Base-by-base conservation (phyloP, 129 eudicot genomes). In the Helianthus tuberosus region DNA sequence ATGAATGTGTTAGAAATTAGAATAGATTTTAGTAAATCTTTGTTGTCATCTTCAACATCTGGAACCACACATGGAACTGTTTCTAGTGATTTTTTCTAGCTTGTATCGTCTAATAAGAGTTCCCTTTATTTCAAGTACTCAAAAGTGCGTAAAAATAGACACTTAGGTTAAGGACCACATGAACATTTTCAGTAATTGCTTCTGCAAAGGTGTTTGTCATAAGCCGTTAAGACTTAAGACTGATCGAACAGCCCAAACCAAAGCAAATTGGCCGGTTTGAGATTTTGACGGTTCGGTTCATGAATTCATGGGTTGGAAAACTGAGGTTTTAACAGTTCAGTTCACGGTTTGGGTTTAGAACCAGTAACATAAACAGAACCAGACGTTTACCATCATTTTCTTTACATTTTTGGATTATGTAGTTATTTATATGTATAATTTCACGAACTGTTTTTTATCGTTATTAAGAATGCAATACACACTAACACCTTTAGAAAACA, bases 51-150 rank as follows among this genome's bases (percentile, higher is more conserved):
- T 73, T 63, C 80, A 17, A 36, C 64, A 23, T 85, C 92, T 29
- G 96, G 87, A 36, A 83, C 66, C 75, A 89, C 96, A 12, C 8
- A 75, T 1, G 89, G 97, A 68, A 81, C 59, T 53, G 69, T 66
- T 49, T 89, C 72, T 35, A 92, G 84, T 72, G 89, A 71, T 52
- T 78, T 66, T 68, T 66, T 11, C 72, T 83, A 89, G 53, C 89
- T 86, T n/a, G 69, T 36, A 47, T 86, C 79, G 23, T 59, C 57
- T 44, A 70, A 81, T 11, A 92, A 80, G 38, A 51, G 57, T 38
- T 85, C 62, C 52, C 74, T 86, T 71, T 74, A 83, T 76, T 89
- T 79, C 81, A 71, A 57, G 62, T 79, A 75, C 59, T 87, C 88
- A 63, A 36, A 64, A 64, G 8, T 80, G 76, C 69, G 86, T 91